A percentile compares a stretch with the other conserved stretches of the same genome.
These are phyloP conservation scores for Claviceps pusilla DNA, from an alignment of 2,329 filamentous ascomycete species.

Conservation along the genomic window DNA sequence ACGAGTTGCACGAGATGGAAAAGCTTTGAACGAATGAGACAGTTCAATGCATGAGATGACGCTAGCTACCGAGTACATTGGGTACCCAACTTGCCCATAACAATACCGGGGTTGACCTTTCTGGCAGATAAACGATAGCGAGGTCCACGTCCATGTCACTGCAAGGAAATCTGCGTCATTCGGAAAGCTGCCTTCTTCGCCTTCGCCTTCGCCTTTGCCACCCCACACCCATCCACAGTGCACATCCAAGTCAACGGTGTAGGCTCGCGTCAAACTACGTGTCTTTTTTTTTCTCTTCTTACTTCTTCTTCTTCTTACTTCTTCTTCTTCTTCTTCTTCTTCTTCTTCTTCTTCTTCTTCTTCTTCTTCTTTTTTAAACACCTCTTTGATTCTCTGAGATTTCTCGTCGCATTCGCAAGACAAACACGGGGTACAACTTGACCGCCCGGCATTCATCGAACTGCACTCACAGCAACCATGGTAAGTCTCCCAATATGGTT, in stretches of 20 bases:
- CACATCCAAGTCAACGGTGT: not conserved
- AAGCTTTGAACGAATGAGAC: not conserved
- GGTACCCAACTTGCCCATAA: not conserved
- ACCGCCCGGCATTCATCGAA: not conserved
- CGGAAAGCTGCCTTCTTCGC: conserved; percentile 5
- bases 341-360: not conserved
- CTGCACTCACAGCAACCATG: not conserved
- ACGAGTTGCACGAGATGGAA: not conserved
- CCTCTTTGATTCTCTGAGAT: not conserved
- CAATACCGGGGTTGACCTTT: no score
- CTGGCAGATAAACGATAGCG: not conserved
- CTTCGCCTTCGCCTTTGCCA: not conserved
- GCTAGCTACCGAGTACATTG: not conserved
- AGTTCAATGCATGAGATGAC: not conserved
- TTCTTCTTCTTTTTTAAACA: not conserved
- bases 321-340: not conserved
- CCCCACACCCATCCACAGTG: not conserved
- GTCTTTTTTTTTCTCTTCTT: not conserved
- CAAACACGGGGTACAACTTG: not conserved
- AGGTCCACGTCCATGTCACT: not conserved
- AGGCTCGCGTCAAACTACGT: not conserved
- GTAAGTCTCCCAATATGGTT: not conserved
- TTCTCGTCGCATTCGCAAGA: not conserved
- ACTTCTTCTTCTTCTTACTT: not conserved
- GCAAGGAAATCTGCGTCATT: conserved; percentile 7